Evolutionary conservation across 225 moss, liverwort and hornwort genomes (phyloP).

Genomic region (Sphagnum tenellum): DNA sequence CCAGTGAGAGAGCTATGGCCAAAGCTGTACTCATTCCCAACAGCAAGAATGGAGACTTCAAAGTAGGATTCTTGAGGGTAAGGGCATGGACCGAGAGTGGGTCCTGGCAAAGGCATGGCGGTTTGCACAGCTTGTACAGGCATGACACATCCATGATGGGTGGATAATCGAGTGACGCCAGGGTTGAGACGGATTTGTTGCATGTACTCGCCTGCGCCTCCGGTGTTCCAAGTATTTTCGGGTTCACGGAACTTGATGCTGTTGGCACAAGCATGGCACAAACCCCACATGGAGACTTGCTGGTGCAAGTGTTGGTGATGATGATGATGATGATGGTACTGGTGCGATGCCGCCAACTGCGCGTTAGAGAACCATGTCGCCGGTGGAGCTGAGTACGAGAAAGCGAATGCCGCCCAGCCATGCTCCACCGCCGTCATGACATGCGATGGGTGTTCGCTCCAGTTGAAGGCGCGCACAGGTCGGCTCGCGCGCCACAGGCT

Average conservation of each 20-base stretch:
- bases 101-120: conserved; percentile 46
- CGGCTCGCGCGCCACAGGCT: conserved; percentile 36
- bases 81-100: conserved; percentile 30
- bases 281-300: conserved; percentile 34
- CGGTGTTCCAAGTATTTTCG: conserved; percentile 25
- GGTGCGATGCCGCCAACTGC: conserved; percentile 4
- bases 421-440: conserved; percentile 55
- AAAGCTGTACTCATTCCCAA: conserved; percentile 26
- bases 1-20: conserved; percentile 38
- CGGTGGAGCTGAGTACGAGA: conserved; percentile 32
- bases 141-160: conserved; percentile 33
- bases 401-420: conserved; percentile 48
- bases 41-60: conserved; percentile 28
- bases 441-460: conserved; percentile 49
- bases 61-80: conserved; percentile 48
- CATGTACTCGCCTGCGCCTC: conserved; percentile 15
- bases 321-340: no score
- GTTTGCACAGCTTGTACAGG: conserved; percentile 56
- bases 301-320: not conserved
- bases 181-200: conserved; percentile 49
- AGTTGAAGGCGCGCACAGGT: conserved; percentile 35
- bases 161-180: conserved; percentile 8
- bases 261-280: conserved; percentile 25
- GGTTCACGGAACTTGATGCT: conserved; percentile 33
- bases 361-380: conserved; percentile 20